Evolutionary conservation across 345 rosid species (phyloP).

Genomic region (Combretum micranthum): DNA sequence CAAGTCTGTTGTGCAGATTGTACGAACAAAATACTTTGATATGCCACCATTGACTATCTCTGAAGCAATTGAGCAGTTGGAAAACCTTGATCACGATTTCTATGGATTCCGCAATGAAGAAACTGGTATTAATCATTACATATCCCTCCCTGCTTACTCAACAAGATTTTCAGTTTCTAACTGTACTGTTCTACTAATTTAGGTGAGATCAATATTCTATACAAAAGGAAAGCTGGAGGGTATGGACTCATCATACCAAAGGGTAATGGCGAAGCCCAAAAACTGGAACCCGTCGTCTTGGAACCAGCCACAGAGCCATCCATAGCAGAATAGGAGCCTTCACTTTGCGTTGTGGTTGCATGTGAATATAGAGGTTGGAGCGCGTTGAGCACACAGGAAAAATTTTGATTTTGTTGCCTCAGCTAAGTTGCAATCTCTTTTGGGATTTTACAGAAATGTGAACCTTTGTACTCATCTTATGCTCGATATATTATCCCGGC

Average conservation of each 20-base stretch:
- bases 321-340: constrained; percentile 26
- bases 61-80: constrained; percentile 89
- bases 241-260: constrained; percentile 86
- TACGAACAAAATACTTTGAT: constrained; percentile 82
- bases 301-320: constrained; percentile 52
- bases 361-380: no score
- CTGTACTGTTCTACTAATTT: neutral
- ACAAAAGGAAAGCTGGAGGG: constrained; percentile 84
- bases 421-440: neutral
- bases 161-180: neutral
- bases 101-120: constrained; percentile 85
- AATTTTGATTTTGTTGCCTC: neutral
- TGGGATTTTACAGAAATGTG: neutral
- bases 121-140: constrained; percentile 48
- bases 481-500: neutral
- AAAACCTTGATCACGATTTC: constrained; percentile 76
- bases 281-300: constrained; percentile 49
- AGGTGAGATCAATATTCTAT: constrained; percentile 87
- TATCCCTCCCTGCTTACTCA: neutral
- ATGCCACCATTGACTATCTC: constrained; percentile 81
- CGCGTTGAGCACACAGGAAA: neutral
- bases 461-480: neutral
- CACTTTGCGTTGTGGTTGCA: neutral
- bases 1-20: constrained; percentile 35
- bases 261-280: constrained; percentile 46